Evolutionary conservation across 2,329 filamentous ascomycete genomes (phyloP).

Genomic region (Aureobasidium subglaciale): DNA sequence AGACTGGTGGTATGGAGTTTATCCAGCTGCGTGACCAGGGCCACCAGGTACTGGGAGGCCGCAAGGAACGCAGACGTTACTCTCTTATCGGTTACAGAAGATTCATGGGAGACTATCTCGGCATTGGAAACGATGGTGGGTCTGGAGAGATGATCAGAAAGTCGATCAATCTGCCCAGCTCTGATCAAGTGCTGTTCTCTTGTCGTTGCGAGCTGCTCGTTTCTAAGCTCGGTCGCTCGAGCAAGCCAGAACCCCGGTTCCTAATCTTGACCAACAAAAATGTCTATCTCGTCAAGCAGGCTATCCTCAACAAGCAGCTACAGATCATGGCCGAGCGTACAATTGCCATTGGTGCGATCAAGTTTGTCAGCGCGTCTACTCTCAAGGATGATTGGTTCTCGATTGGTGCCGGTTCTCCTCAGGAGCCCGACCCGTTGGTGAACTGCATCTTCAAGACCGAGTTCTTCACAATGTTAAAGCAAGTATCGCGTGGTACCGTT

Average conservation of each 20-base stretch:
- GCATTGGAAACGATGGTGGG: slow-evolving; percentile 71
- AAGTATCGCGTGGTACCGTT: slow-evolving; percentile 69
- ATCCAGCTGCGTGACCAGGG: slow-evolving; percentile 83
- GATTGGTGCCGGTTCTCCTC: slow-evolving; percentile 77
- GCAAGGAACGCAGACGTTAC: slow-evolving; percentile 86
- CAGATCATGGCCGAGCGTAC: slow-evolving; percentile 75
- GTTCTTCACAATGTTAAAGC: slow-evolving; percentile 85
- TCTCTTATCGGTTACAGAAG: slow-evolving; percentile 85
- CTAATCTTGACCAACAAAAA: slow-evolving; percentile 78
- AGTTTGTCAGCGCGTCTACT: slow-evolving; percentile 73
- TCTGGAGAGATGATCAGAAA: slow-evolving; percentile 74
- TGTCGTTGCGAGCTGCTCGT: slow-evolving; percentile 85
- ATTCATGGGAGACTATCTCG: slow-evolving; percentile 92
- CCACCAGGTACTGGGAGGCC: slow-evolving; percentile 69
- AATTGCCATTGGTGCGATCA: slow-evolving; percentile 79
- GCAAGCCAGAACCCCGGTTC: slow-evolving; percentile 81
- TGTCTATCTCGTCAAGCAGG: slow-evolving; percentile 83
- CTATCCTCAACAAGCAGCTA: slow-evolving; percentile 71
- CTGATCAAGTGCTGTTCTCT: slow-evolving; percentile 78
- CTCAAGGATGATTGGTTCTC: slow-evolving; percentile 96
- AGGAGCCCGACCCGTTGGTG: slow-evolving; percentile 87
- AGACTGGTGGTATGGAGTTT: slow-evolving; percentile 83
- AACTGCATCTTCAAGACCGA: slow-evolving; percentile 96
- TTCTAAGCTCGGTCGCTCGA: slow-evolving; percentile 92
- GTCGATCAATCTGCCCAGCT: slow-evolving; percentile 59